A percentile compares a stretch with the other conserved stretches of the same genome.
phyloP scores from a whole-genome alignment of 176 grass and related monocot species.

The sorghum (Sorghum bicolor) region Sorghum_bicolor_NCBIv3 NC_012872.2:58748501-58749000 shows the following conservation, averaged over 20 bases:
- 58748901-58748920: too few species aligned
- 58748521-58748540: background rate
- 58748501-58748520: background rate
- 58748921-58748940: constrained; percentile 88
- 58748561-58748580: background rate
- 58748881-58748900: too few species aligned
- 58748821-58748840: too few species aligned
- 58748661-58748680: too few species aligned
- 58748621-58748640: background rate
- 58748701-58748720: too few species aligned
- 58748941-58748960: constrained; percentile 98
- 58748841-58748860: too few species aligned
- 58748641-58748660: constrained; percentile 20
- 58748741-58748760: constrained; percentile 95
- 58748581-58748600: background rate
- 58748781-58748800: constrained; percentile 91
- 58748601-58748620: background rate
- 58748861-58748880: too few species aligned
- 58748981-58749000: constrained; percentile 84
- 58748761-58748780: constrained; percentile 92
- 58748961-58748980: constrained; percentile 89
- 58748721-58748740: background rate
- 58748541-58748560: background rate
- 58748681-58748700: too few species aligned
- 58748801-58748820: constrained; percentile 96